Percentiles rank a stretch among this genome's conserved stretches.
Conservation (phyloP, 371 early-diverging fungal species). For the Mucor sp. region DNA sequence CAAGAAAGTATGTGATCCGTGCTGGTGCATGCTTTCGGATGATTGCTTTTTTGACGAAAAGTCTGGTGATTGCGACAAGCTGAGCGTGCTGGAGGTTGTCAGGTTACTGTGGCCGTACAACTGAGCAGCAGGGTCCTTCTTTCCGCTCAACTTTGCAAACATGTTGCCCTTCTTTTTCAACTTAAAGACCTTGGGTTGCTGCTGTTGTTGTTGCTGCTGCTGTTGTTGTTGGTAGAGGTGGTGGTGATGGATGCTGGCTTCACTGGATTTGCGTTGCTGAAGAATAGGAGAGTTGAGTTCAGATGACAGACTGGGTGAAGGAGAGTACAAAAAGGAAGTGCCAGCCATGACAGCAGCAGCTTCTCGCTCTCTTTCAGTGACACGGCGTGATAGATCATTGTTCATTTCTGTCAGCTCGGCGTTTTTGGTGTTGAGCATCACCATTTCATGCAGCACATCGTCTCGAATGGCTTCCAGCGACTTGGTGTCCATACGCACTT, state of each 20-base stretch:
- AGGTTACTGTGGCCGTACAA: constrained; percentile 7
- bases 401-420: constrained; percentile 56
- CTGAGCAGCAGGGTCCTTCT: constrained; percentile 11
- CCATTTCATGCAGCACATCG: constrained; percentile 52
- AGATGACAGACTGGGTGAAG: constrained; percentile 26
- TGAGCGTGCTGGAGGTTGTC: constrained; percentile 6
- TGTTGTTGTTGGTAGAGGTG: constrained; percentile 26
- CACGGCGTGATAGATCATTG: constrained; percentile 54
- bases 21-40: constrained; percentile 22
- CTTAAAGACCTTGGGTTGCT: constrained; percentile 42
- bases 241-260: constrained; percentile 20
- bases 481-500: constrained; percentile 26
- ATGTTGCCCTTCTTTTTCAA: constrained; percentile 44
- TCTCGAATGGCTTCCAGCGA: constrained; percentile 26
- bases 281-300: constrained; percentile 17
- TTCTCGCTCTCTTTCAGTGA: constrained; percentile 43
- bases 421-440: constrained; percentile 55
- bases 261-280: constrained; percentile 24
- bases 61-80: not conserved
- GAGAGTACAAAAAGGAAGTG: constrained; percentile 29
- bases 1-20: constrained; percentile 63
- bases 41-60: constrained; percentile 18
- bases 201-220: constrained; percentile 25
- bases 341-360: constrained; percentile 35
- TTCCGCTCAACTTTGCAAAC: constrained; percentile 50